These are phyloP conservation scores for Ascocoryne sarcoides DNA, from an alignment of 2,329 filamentous ascomycete genomes.

Conservation along the genomic window DNA sequence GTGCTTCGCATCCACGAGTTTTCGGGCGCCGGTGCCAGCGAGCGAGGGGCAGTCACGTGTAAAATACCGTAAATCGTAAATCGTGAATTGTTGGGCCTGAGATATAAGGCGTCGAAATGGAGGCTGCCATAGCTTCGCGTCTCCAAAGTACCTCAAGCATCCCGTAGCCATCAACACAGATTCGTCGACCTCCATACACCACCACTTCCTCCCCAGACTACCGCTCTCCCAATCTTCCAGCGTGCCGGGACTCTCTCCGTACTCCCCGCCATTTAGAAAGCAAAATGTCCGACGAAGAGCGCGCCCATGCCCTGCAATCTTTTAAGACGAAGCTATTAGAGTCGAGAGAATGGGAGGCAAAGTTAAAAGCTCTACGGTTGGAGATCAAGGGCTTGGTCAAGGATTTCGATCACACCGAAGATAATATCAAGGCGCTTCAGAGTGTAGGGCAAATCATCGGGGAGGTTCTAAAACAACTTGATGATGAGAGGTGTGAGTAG, in stretches of 20 bases:
- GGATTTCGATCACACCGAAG: constrained; percentile 94
- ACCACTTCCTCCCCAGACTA: constrained; percentile 1
- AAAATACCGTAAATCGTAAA: too few species aligned
- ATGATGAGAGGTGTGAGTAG: constrained; percentile 90
- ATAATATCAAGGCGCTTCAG: constrained; percentile 98
- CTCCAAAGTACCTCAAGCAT: constrained; percentile 1
- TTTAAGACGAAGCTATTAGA: constrained; percentile 81
- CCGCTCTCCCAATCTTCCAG: neutral
- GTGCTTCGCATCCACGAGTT: too few species aligned
- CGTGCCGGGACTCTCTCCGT: neutral
- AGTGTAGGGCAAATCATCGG: constrained; percentile 99
- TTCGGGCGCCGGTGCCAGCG: too few species aligned
- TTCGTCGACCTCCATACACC: neutral
- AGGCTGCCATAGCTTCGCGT: constrained; percentile 10
- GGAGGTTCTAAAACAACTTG: constrained; percentile 96
- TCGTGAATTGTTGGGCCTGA: neutral
- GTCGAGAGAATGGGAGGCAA: constrained; percentile 97
- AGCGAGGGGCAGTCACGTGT: too few species aligned
- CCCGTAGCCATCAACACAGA: constrained; percentile 5
- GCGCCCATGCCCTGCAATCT: constrained; percentile 61
- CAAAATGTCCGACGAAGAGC: constrained; percentile 39
- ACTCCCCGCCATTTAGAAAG: neutral
- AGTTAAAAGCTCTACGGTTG: constrained; percentile 85
- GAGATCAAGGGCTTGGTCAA: constrained; percentile 94
- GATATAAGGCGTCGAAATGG: neutral